Conservation (phyloP, 1,139 yeast species). For the Suhomyces yuchorum region DNA sequence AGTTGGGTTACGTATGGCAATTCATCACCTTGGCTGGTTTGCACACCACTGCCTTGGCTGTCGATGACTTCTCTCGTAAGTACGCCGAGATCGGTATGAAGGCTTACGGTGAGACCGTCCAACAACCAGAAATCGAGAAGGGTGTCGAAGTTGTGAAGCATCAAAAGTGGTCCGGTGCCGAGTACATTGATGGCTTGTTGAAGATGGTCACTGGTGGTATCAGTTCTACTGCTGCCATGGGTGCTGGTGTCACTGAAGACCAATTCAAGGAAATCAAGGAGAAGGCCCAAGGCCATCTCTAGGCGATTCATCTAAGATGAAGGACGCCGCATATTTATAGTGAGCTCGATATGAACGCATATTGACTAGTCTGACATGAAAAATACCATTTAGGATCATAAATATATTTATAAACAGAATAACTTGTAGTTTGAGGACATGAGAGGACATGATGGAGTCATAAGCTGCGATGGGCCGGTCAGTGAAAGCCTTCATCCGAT, state of each 20-base stretch:
- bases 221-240: constrained; percentile 96
- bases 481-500: too few relatives aligned
- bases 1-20: constrained; percentile 96
- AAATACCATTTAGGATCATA: background rate
- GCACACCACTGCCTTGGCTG: constrained; percentile 93
- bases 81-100: constrained; percentile 88
- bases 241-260: constrained; percentile 96
- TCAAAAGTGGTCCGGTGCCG: constrained; percentile 99
- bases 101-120: constrained; percentile 88
- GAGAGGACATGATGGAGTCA: too few relatives aligned
- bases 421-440: background rate
- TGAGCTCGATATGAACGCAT: background rate
- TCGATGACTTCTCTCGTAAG: constrained; percentile 79
- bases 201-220: constrained; percentile 95
- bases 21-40: constrained; percentile 96
- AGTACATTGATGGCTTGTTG: constrained; percentile 88
- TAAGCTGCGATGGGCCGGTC: too few relatives aligned
- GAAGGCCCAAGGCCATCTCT: constrained; percentile 10
- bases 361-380: constrained; percentile 1
- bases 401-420: background rate
- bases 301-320: background rate
- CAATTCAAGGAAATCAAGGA: constrained; percentile 63
- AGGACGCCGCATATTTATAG: background rate
- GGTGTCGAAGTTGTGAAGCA: constrained; percentile 97
- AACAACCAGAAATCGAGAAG: constrained; percentile 82